Evolutionary conservation across 495 filamentous ascomycete genomes (phyloP), one percentile per base, ranked within the genome.

Genomic region (Entonaema liquescens): DNA sequence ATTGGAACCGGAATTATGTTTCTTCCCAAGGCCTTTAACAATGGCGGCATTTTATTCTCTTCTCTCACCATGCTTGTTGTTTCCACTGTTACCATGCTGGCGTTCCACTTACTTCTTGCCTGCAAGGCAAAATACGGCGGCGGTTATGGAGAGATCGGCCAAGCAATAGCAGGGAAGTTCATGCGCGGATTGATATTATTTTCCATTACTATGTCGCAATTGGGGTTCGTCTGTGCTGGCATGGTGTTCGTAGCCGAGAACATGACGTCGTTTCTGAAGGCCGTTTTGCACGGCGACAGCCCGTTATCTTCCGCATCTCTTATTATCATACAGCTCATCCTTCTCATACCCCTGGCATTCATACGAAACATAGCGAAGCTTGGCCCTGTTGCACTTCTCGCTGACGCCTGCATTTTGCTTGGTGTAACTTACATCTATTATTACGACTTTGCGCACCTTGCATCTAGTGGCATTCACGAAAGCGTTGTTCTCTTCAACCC

Each of bases 1-100:
- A 77, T 90, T 54, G 88, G 88, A 19, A 90, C 88, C 0, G 88
- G 88, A 21, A 89, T 90, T 76, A 88, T 90, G 86, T 90, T 90
- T 71, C 77, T 91, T 19, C 89, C 89, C 11, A 90, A 89, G 65
- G 89, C 89, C 1, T 91, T 90, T 74, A 83, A 83, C 68, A 90
- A 90, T 68, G 89, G 89, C 23, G 89, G 89, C 19, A 80, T 91
- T n/a, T 75, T 91, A 13, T 91, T 91, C 72, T 89, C 87, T 0
- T 86, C 84, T 0, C 71, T 91, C 36, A 83, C 87, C 7, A 84
- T 91, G 73, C 63, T 90, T 15, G 77, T 75, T 4, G 81, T 90
- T 1, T 86, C 89, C 15, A 54, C 81, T 2, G 68, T 90, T 36
- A 86, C 86, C 31, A 86, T 83, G 74, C 59, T 86, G n/a, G 88